phyloP scores from a whole-genome alignment of 495 filamentous ascomycete genomes.

The Amorphotheca resinae region DNA sequence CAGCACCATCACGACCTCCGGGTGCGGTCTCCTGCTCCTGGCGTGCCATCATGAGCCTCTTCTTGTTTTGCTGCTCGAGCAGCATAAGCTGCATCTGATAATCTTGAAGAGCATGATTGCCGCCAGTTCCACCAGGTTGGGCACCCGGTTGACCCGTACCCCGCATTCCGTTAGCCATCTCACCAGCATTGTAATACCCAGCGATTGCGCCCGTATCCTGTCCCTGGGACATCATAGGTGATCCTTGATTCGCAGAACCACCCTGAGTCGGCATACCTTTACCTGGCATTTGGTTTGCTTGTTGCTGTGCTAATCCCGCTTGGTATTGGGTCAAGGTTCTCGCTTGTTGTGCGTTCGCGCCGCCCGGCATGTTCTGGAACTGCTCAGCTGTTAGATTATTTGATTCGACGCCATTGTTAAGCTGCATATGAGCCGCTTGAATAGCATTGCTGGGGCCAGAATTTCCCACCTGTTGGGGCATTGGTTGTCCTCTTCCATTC shows the following conservation, averaged over 20 bases:
- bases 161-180: constrained; percentile 37
- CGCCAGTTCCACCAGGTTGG: constrained; percentile 43
- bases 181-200: constrained; percentile 54
- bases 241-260: constrained; percentile 51
- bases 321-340: constrained; percentile 81
- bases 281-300: constrained; percentile 59
- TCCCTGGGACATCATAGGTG: constrained; percentile 65
- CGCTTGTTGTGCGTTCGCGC: constrained; percentile 41
- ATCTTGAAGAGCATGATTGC: constrained; percentile 92
- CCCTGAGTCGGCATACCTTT: constrained; percentile 34
- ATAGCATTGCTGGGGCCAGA: constrained; percentile 34
- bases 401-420: constrained; percentile 66
- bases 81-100: constrained; percentile 99
- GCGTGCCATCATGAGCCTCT: constrained; percentile 88
- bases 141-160: constrained; percentile 37
- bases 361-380: constrained; percentile 57
- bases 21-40: constrained; percentile 71
- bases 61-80: constrained; percentile 98
- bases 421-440: constrained; percentile 49
- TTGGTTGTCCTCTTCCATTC: constrained; percentile 64
- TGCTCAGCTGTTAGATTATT: constrained; percentile 61
- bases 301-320: constrained; percentile 68
- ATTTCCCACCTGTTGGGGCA: constrained; percentile 55
- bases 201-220: constrained; percentile 47
- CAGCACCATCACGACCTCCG: constrained; percentile 36